phyloP scores from a whole-genome alignment of 257 asterid species.

The Scutellaria barbata region DNA sequence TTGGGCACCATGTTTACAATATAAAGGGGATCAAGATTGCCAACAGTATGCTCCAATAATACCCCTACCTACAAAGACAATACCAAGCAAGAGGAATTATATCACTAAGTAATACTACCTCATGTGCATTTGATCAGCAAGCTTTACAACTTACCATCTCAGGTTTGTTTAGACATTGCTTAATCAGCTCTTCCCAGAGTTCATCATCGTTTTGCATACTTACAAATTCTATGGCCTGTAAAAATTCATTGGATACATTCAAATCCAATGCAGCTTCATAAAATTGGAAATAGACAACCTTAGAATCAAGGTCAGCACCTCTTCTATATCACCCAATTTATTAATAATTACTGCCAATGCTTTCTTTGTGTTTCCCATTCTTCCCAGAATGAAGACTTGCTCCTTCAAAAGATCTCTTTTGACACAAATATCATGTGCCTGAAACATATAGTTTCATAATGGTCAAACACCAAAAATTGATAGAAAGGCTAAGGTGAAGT shows the following conservation, averaged over 20 bases:
- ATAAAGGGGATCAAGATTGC: conserved; percentile 97
- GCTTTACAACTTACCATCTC: conserved; percentile 74
- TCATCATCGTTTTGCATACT: conserved; percentile 96
- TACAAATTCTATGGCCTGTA: conserved; percentile 97
- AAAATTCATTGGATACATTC: conserved; percentile 36
- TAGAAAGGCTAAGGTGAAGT: conserved; percentile 4
- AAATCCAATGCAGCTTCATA: conserved; percentile 30
- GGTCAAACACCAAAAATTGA: conserved; percentile 32
- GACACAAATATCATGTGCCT: conserved; percentile 95
- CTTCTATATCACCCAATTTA: conserved; percentile 87
- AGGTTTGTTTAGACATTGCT: conserved; percentile 89
- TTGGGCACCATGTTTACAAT: conserved; percentile 90
- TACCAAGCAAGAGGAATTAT: conserved; percentile 20
- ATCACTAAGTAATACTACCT: conserved; percentile 23
- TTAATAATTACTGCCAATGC: conserved; percentile 92
- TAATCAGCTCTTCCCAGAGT: conserved; percentile 96
- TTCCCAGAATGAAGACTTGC: conserved; percentile 97
- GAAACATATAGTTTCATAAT: conserved; percentile 36
- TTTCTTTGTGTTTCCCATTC: conserved; percentile 95
- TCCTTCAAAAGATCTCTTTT: conserved; percentile 69
- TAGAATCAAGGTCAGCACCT: conserved; percentile 56
- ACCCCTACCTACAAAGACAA: conserved; percentile 76
- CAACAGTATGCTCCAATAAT: conserved; percentile 95
- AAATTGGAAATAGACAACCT: conserved; percentile 25
- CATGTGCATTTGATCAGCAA: conserved; percentile 21